Base-by-base conservation (phyloP, 768 basidiomycete genomes). In the Hypholoma fasciculare region DNA sequence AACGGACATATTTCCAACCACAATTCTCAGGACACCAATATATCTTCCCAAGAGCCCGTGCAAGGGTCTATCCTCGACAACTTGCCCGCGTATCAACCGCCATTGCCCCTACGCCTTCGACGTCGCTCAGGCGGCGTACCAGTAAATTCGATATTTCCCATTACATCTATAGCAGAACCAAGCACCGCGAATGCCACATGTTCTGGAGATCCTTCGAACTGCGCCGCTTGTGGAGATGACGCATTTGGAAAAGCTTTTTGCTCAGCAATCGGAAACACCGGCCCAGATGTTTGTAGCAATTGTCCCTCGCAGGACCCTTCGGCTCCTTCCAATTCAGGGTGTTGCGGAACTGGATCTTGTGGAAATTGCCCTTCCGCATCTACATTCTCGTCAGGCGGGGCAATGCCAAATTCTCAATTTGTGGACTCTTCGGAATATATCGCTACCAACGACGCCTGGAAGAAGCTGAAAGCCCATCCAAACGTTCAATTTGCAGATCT, bases 171-270 rank as follows among this genome's bases (percentile, higher is more conserved):
- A 37, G 65, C 49, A 61, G 69, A 42, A 47, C 42, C 57, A 37
- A 19, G 46, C 43, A 57, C 70, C 37, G 58, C 65, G 14, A 67
- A 72, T 38, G 69, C 72, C 14, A 81, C 72, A 36, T 96, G 94
- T 71, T 90, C 92, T 16, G 94, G 94, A 12, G 92, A 96, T 67
- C 94, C 94, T 2, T 79, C 82, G 8, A 94, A 94, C 71, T 96
- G 94, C 67, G 70, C 83, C 52, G 94, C 92, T 4, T 96, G 94
- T 68, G 88, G 87, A 4, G 88, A 90, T 65, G 94, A 95, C 69
- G 80, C 82, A 19, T 95, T 95, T 62, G 93, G 93, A 9, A 88
- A 89, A 67, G 93, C 92, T 5, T 96, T 96, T 71, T 96, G 94
- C 69, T 79, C 79, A 39, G 90, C 90, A 19, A 83, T 95, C 43